Evolutionary conservation across 1,139 yeast genomes (phyloP), one percentile per base, ranked within the genome.

Genomic region (Candida sanyaensis): DNA sequence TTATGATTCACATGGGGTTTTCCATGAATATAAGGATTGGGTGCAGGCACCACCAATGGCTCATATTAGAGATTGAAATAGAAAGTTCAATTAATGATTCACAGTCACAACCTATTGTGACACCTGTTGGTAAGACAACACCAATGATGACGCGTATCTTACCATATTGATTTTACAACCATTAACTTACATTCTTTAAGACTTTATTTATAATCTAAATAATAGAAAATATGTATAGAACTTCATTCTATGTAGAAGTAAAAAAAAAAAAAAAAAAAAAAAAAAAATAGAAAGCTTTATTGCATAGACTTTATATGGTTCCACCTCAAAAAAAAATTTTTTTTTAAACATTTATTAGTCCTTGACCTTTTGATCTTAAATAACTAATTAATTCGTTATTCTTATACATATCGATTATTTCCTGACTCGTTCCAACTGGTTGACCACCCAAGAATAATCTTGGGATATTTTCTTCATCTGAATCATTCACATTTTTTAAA

Each of bases 1-100:
- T 13, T 38, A 23, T 38, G 41, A 27, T 27, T 12, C 23, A 4
- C 12, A 28, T 41, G 97, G 97, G 2, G 77, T 64, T 17, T 81
- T 78, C 52, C 77, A 65, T 54, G 69, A 73, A 6, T 75, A 67
- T 46, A 63, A 64, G 44, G 47, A 58, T 1, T 46, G 55, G 5
- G 43, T 51, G 6, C 58, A 56, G 6, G 56, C 50, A 30, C 61
- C 59, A 9, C 63, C 63, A 2, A 56, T 52, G 41, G 60, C 59
- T 7, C 69, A 67, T 43, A 54, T 49, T n/a, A 52, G 69, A 45
- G 7, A 34, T 9, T 31, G 13, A 7, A 24, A 32, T 8, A 12
- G 36, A 11, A 32, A 26, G 28, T 6, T 26, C 28, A 6, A 6
- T 26, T 26, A 8, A 2, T 26, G 28, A 26, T 17, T 17, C 21